Evolutionary conservation across 495 filamentous ascomycete genomes (phyloP), one percentile per base, ranked within the genome.

Genomic region (Lophiostoma macrostomum): DNA sequence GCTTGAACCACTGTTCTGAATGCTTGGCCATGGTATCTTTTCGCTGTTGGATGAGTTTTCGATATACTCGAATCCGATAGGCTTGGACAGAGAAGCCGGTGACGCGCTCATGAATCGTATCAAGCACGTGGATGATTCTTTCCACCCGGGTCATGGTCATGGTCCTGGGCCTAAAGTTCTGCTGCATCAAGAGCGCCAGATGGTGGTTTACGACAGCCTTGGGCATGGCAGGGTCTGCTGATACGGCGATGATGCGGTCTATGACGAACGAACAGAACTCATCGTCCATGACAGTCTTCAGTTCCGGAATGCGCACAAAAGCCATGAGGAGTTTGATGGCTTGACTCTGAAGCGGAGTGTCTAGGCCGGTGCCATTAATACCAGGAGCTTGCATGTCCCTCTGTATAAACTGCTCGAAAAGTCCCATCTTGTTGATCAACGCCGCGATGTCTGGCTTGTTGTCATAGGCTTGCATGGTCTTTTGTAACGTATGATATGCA

Each of bases 241-340:
- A 77, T 23, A 77, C 78, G 28, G 74, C 74, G 47, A 93, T 86
- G 19, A 84, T 82, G 45, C 88, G 80, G 22, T 96, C 90, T 39
- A 95, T 69, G 24, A 95, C 74, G 64, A 88, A 95, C 13, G 77
- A 68, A 39, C 81, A 82, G 62, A 94, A 93, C 2, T 91, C 88
- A 34, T 86, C 80, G 3, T 85, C 75, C 19, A 96, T 67, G 6
- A 75, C 74, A 10, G 76, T 73, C 3, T 82, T 78, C 24, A 93
- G 75, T 3, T 76, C 75, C 4, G 78, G 74, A 24, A 85, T 83
- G 68, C 82, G 83, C 11, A 91, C 75, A 41, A 96, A 81, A 18
- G 81, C 81, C 29, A 78, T 76, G 1, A 90, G 74, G 1, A 96
- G 70, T 48, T 86, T 88, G 22, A 95, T 71, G 3, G 88, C 83